A percentile compares a stretch with the other conserved stretches of the same genome.
Evolutionary conservation across 352 stramenopile genomes (phyloP).

Genomic region (Phytophthora sansomeana): DNA sequence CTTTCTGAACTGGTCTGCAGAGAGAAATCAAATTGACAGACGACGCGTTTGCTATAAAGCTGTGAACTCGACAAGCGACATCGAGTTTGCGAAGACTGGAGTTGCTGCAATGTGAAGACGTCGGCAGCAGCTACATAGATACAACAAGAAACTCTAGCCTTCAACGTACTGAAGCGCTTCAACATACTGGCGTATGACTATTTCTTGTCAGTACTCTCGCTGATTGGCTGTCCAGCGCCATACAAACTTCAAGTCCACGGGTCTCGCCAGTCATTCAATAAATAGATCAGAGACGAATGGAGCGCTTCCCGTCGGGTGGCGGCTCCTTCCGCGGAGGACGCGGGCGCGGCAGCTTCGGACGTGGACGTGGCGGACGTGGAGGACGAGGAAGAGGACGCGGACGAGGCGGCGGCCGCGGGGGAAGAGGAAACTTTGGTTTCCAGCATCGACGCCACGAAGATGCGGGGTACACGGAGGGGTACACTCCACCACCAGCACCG

Average conservation of each 20-base stretch:
- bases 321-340: constrained; percentile 40
- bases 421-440: constrained; percentile 20
- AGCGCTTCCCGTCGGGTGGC: constrained; percentile 11
- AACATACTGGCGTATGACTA: neutral
- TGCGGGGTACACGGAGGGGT: constrained; percentile 27
- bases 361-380: constrained; percentile 31
- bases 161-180: no score
- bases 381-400: constrained; percentile 42
- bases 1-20: neutral
- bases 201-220: neutral
- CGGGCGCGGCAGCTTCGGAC: constrained; percentile 38
- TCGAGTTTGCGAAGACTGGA: no score
- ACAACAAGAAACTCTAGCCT: no score
- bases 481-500: constrained; percentile 3
- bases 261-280: constrained; percentile 22
- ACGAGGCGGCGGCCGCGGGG: constrained; percentile 30
- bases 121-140: no score
- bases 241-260: neutral
- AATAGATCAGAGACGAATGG: constrained; percentile 28
- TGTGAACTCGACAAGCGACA: no score
- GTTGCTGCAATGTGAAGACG: no score
- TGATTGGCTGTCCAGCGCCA: neutral
- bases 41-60: neutral
- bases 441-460: constrained; percentile 32
- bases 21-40: neutral